phyloP scores from a whole-genome alignment of 768 basidiomycete species.

The Epithele typhae region DNA sequence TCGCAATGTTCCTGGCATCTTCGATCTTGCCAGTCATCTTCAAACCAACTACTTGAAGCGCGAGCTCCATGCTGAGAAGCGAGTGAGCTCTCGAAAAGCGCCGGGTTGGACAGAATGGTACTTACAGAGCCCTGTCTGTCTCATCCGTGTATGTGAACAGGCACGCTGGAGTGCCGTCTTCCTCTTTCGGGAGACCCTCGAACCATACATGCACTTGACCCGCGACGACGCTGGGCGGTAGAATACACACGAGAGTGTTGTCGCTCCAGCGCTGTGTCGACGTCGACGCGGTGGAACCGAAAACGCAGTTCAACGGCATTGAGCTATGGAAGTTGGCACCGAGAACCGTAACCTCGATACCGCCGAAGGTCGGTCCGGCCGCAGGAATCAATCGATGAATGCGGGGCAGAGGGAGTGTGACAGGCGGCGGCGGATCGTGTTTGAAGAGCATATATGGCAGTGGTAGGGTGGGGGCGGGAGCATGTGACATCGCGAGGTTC shows the following conservation, averaged over 20 bases:
- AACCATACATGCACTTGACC: slow-evolving; percentile 92
- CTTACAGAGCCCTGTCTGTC: slow-evolving; percentile 83
- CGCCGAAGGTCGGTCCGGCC: slow-evolving; percentile 83
- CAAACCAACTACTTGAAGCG: slow-evolving; percentile 89
- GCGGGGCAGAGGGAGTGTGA: slow-evolving; percentile 54
- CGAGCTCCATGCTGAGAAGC: slow-evolving; percentile 83
- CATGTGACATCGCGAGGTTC: slow-evolving; percentile 1
- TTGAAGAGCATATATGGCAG: slow-evolving; percentile 48
- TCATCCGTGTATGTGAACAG: slow-evolving; percentile 91
- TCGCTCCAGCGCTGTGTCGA: slow-evolving; percentile 91
- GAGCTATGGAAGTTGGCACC: slow-evolving; percentile 86
- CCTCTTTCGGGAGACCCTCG: slow-evolving; percentile 63
- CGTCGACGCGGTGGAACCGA: slow-evolving; percentile 78
- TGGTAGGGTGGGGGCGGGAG: slow-evolving; percentile 1
- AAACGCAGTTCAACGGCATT: slow-evolving; percentile 70
- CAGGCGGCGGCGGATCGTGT: slow-evolving; percentile 41
- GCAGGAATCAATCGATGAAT: slow-evolving; percentile 86
- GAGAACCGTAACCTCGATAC: slow-evolving; percentile 90
- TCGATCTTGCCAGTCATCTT: slow-evolving; percentile 97
- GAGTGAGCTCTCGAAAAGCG: background rate
- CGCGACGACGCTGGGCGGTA: slow-evolving; percentile 77
- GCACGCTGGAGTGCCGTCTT: slow-evolving; percentile 49
- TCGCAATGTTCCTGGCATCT: slow-evolving; percentile 88
- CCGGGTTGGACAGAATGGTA: slow-evolving; percentile 24
- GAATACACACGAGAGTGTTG: slow-evolving; percentile 85